Conservation (phyloP, 2,329 filamentous ascomycete species). For the Neofusicoccum cordaticola region DNA sequence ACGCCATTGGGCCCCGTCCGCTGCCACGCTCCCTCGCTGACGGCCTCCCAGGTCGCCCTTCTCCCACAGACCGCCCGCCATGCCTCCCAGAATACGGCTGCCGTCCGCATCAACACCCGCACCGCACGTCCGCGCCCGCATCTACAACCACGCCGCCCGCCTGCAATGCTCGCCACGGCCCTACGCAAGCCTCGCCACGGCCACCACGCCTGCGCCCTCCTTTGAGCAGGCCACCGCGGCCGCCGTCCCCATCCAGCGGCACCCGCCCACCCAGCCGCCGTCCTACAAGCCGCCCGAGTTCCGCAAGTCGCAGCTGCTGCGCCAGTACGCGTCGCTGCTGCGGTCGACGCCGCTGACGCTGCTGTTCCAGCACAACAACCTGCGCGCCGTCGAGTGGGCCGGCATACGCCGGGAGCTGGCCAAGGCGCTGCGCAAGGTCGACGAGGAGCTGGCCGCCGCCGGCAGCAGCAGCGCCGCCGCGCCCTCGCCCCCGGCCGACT, state of each 20-base stretch:
- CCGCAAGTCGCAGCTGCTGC: conserved; percentile 84
- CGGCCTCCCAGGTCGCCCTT: background rate
- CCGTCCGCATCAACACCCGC: conserved; percentile 25
- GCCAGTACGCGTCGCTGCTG: conserved; percentile 83
- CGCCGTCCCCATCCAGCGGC: conserved; percentile 47
- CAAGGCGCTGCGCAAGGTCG: conserved; percentile 60
- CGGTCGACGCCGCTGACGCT: conserved; percentile 82
- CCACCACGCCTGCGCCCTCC: conserved; percentile 53
- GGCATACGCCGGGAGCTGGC: conserved; percentile 68
- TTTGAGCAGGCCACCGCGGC: conserved; percentile 49
- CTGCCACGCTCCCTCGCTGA: background rate
- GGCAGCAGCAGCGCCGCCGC: conserved; percentile 27
- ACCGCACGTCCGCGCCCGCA: conserved; percentile 23
- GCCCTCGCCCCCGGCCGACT: conserved; percentile 54
- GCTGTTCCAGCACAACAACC: conserved; percentile 79
- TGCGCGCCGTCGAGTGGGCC: conserved; percentile 71
- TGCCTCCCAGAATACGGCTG: conserved; percentile 39
- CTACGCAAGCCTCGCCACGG: conserved; percentile 51
- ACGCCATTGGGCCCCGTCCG: background rate
- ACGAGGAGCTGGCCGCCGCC: conserved; percentile 63
- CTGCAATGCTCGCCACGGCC: conserved; percentile 33
- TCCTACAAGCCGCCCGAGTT: conserved; percentile 82
- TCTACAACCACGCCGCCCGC: conserved; percentile 21
- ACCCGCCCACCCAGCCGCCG: conserved; percentile 71
- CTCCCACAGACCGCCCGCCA: conserved; percentile 20